Evolutionary conservation across 495 filamentous ascomycete genomes (phyloP).

Genomic region (Aspergillus homomorphus): DNA sequence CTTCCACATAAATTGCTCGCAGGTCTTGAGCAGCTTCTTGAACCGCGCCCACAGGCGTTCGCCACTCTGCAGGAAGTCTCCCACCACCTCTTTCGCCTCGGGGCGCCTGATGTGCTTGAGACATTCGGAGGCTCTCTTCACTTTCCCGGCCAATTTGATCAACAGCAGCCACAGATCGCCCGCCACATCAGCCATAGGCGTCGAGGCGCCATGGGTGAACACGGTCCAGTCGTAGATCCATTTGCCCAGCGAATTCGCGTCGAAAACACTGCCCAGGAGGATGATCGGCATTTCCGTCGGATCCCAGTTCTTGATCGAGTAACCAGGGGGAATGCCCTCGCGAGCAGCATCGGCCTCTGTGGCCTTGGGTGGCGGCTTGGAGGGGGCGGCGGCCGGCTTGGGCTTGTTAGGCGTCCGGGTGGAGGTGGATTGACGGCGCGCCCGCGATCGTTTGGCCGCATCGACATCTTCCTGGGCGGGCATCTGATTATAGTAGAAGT

Average conservation of each 20-base stretch:
- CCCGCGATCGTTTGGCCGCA: conserved; percentile 41
- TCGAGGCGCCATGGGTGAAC: conserved; percentile 79
- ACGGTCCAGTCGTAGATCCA: conserved; percentile 99
- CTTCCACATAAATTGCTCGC: conserved; percentile 91
- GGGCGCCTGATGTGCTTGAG: conserved; percentile 65
- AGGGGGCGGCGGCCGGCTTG: conserved; percentile 36
- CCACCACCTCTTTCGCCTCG: conserved; percentile 76
- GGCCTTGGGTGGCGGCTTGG: conserved; percentile 61
- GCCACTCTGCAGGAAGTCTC: conserved; percentile 89
- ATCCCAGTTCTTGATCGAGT: conserved; percentile 98
- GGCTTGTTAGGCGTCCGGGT: conserved; percentile 45
- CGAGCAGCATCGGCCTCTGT: conserved; percentile 80
- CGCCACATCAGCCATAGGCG: conserved; percentile 87
- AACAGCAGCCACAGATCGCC: conserved; percentile 94
- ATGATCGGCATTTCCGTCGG: conserved; percentile 90
- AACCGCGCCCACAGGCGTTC: conserved; percentile 85
- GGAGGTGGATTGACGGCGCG: conserved; percentile 50
- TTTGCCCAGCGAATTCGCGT: conserved; percentile 94
- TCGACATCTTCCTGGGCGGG: conserved; percentile 44
- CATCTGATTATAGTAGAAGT: conserved; percentile 51
- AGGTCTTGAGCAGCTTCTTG: conserved; percentile 80
- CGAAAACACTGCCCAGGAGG: conserved; percentile 92
- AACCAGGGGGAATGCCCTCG: conserved; percentile 83
- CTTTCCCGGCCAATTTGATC: conserved; percentile 93
- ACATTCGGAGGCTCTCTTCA: conserved; percentile 86